These are phyloP conservation scores for Papiliotrema terrestris DNA, from an alignment of 1,284 basidiomycete genomes.

Conservation along the genomic window DNA sequence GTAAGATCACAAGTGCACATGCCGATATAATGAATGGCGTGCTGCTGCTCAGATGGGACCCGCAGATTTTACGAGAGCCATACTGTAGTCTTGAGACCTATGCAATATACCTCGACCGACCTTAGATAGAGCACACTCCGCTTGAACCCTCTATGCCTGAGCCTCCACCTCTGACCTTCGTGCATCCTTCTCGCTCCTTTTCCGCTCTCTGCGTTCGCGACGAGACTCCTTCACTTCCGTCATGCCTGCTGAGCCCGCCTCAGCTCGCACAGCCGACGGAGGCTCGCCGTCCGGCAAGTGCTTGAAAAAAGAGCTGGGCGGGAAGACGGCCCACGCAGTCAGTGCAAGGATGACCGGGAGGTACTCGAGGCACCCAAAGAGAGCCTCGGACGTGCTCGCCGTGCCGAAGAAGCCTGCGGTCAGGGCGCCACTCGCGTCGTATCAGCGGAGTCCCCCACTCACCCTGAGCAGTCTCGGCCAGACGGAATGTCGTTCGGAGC, in stretches of 20 bases:
- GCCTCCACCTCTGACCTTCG: too few species aligned
- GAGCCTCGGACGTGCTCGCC: conserved; percentile 39
- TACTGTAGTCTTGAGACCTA: too few species aligned
- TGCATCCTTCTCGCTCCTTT: background rate
- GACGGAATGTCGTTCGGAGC: conserved; percentile 47
- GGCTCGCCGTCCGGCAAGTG: background rate
- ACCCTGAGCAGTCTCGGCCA: conserved; percentile 50
- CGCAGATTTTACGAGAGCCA: too few species aligned
- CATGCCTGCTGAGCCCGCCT: background rate
- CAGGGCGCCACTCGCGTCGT: background rate
- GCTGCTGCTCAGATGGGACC: too few species aligned
- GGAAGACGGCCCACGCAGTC: conserved; percentile 30
- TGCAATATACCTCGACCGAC: too few species aligned
- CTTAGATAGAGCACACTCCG: too few species aligned
- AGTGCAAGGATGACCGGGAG: conserved; percentile 47
- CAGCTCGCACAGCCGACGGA: background rate
- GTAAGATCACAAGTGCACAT: too few species aligned
- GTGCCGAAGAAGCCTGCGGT: conserved; percentile 39
- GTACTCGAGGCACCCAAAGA: conserved; percentile 48
- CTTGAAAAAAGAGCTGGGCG: conserved; percentile 13
- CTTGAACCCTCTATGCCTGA: too few species aligned
- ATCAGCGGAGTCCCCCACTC: conserved; percentile 5
- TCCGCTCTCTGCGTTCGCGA: background rate
- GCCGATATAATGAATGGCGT: too few species aligned
- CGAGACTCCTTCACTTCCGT: background rate